A percentile compares a stretch with the other conserved stretches of the same genome.
These are phyloP conservation scores for Xylaria arbuscula DNA, from an alignment of 2,329 filamentous ascomycete species.

Conservation along the genomic window DNA sequence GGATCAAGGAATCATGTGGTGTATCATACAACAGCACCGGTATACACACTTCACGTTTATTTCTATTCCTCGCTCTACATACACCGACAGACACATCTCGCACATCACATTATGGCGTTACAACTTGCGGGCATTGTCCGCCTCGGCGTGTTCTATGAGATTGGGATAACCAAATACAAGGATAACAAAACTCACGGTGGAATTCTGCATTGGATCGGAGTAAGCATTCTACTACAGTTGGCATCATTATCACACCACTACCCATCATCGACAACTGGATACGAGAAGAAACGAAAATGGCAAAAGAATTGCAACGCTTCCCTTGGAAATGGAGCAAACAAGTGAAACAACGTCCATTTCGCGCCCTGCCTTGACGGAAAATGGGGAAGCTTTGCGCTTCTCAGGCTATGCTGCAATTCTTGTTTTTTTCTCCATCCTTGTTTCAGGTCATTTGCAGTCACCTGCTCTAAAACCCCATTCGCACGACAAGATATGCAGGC, in stretches of 20 bases:
- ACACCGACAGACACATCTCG: conserved; percentile 16
- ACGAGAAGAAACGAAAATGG: conserved; percentile 1
- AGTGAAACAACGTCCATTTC: conserved; percentile 16
- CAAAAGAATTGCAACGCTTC: conserved; percentile 8
- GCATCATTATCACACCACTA: conserved; percentile 27
- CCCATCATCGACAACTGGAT: conserved; percentile 2
- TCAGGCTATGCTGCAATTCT: conserved; percentile 28
- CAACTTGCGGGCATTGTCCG: conserved; percentile 10
- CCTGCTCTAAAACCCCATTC: conserved; percentile 10
- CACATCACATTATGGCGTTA: conserved; percentile 30
- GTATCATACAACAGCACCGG: conserved; percentile 15
- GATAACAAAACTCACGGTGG: conserved; percentile 25
- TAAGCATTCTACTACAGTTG: conserved; percentile 35
- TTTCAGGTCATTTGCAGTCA: conserved; percentile 13
- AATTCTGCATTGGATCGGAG: conserved; percentile 42
- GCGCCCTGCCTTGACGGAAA: background rate
- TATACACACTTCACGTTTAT: conserved; percentile 16
- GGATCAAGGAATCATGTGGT: conserved; percentile 14
- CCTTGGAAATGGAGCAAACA: conserved; percentile 8
- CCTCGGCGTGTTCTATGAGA: conserved; percentile 19
- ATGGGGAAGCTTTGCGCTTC: conserved; percentile 16
- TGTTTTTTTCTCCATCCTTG: conserved; percentile 20
- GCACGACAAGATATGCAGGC: conserved; percentile 19
- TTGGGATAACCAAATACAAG: conserved; percentile 27
- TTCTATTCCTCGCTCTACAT: conserved; percentile 15